Evolutionary conservation across 371 early-diverging fungal genomes (phyloP), one percentile per base, ranked within the genome.

Genomic region (Zopfochytrium polystomum): DNA sequence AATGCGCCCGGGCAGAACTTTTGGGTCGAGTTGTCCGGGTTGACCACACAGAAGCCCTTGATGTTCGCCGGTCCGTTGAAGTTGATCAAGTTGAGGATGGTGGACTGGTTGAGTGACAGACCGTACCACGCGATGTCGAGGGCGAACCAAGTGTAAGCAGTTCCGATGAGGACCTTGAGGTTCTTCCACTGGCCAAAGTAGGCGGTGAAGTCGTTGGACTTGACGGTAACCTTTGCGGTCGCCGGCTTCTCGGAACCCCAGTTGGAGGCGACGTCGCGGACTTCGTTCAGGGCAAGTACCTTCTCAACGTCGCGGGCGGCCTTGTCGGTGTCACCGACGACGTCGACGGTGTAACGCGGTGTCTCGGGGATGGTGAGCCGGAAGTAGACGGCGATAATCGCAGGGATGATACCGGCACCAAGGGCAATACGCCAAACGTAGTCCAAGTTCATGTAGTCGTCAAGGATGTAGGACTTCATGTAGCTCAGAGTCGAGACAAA

Each of bases 321-420:
- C 22, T 56, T 46, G 13, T 57, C 29, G n/a, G 56, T 55, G 34
- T 65, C 60, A 15, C 71, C 71, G 67, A 89, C 84, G 35, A 88
- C 79, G 53, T 70, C 60, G 22, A 62, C 55, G 31, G 89, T 81
- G 67, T 85, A 92, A 55, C 91, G 87, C 34, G 94, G 92, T 32
- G 94, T 90, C 76, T 93, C 94, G 22, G 91, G 90, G 72, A 92
- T 89, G 6, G 88, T 90, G 65, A 92, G 72, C 47, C 93, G 87
- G 70, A 85, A 87, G 78, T 92, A 93, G 55, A 93, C 76, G 6
- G 91, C 88, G 20, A 81, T 69, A n/a, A 87, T 60, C 25, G 86
- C 89, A 20, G 93, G 93, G 20, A 93, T 71, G 57, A 81, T 82
- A 60, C 93, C 91, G 49, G 89, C 33, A 34, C 63, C 70, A 47